phyloP scores from a whole-genome alignment of 257 asterid species.

The Penstemon eatonii region DNA sequence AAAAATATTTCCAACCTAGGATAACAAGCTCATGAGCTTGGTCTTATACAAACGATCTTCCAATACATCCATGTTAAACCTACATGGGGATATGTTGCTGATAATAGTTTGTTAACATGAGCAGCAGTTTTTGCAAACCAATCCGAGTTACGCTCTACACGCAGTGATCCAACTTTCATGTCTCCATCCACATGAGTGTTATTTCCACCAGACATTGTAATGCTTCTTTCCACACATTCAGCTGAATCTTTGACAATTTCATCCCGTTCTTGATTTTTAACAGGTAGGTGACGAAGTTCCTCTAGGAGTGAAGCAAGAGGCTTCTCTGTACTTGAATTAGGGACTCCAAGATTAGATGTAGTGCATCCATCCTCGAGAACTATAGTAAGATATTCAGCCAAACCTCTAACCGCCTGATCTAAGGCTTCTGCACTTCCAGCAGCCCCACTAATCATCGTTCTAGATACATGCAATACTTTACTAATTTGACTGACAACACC shows the following conservation, averaged over 20 bases:
- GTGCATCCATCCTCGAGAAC: constrained; percentile 64
- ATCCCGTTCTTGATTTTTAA: constrained; percentile 38
- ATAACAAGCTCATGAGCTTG: constrained; percentile 4
- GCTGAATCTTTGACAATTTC: constrained; percentile 32
- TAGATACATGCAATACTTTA: constrained; percentile 76
- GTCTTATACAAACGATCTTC: constrained; percentile 11
- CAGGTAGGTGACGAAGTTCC: constrained; percentile 72
- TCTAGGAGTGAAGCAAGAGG: constrained; percentile 59
- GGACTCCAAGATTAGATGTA: constrained; percentile 36
- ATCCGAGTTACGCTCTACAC: constrained; percentile 64
- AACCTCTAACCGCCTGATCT: constrained; percentile 69
- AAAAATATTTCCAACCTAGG: neutral
- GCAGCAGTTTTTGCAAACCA: constrained; percentile 68
- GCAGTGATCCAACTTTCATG: constrained; percentile 47
- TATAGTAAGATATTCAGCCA: constrained; percentile 70
- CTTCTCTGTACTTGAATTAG: constrained; percentile 41
- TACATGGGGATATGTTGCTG: constrained; percentile 89
- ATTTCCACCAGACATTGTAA: constrained; percentile 35
- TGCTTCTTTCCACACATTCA: constrained; percentile 34
- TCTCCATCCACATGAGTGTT: constrained; percentile 30
- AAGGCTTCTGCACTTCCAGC: constrained; percentile 83
- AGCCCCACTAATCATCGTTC: constrained; percentile 87
- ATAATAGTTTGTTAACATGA: constrained; percentile 72
- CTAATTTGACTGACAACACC: constrained; percentile 93
- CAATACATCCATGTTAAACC: constrained; percentile 33